Base-by-base conservation (phyloP, 73 alveolate species). In the Paramecium octaurelia region DNA sequence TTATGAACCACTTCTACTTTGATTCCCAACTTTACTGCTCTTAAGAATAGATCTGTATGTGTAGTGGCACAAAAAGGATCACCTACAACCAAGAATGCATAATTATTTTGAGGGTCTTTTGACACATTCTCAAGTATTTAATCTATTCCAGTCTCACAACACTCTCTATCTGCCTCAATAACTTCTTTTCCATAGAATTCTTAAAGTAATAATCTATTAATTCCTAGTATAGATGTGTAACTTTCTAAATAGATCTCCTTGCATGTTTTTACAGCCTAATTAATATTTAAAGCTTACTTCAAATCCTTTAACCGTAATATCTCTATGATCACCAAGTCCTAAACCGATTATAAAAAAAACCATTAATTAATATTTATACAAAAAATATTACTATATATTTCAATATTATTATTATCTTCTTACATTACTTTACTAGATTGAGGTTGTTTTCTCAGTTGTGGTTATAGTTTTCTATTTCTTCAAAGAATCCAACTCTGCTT, bases 51-150 rank as follows among this genome's bases (percentile, higher is more conserved):
- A 96, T 99, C 99, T 34, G 99, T 92, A 94, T 99, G 99, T 46
- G 99, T 99, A 21, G 99, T 99, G 8, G 99, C 99, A 90, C 99
- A 96, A 86, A 99, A 98, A 4, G 99, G 99, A 93, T 99, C 99
- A 23, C 99, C 99, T 14, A 99, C 99, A 29, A 99, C 99, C 43
- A 98, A 93, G 71, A 99, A 97, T 3, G 99, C 96, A 44, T 97
- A 98, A 85, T 75, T 77, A 16, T 76, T 68, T 54, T 93, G 85
- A 4, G 93, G 83, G 11, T 93, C 95, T 83, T 95, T 95, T 44
- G 99, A 97, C 42, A 96, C 94, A 58, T 96, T 95, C 27, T 97
- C 97, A 54, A 99, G 95, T 98, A 98, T 99, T 40, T 95, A 95
- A 21, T 98, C 99, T 77, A 98, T 97, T 73, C 98, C 99, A 34